Base-by-base conservation (phyloP, 2,329 filamentous ascomycete species). In the Cytospora chrysosperma region DNA sequence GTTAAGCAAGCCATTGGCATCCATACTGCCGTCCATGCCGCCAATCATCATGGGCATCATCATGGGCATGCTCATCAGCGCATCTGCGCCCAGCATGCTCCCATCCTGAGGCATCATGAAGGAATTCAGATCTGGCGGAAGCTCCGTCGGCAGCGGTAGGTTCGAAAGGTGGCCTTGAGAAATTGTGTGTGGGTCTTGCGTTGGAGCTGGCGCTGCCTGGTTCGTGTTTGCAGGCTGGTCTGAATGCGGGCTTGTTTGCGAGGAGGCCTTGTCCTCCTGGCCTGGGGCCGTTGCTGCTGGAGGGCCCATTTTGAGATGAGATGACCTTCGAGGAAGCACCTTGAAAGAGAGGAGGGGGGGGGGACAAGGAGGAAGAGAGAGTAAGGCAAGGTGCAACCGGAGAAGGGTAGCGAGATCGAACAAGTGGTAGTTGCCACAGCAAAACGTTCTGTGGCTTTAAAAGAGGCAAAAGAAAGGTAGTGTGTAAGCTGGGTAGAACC, bases 41-140 rank as follows among this genome's bases (percentile, higher is more conserved):
- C 70, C 51, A 57, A 74, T 69, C 62, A 71, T 68, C 61, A 74
- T 69, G 19, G 75, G 71, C 54, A 74, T 68, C 68, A 76, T 71
- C 53, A 73, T 64, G 4, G 71, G 67, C 64, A 76, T 67, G 40
- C 68, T 65, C 51, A 69, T 68, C 5, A 65, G 67, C 37, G 67
- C 68, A 70, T 62, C 69, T 68, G 57, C 64, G 68, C 55, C 59
- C 53, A 65, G 19, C 49, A 64, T n/a, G 61, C 57, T 64, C n/a
- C 71, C 59, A 49, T 67, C 40, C 50, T 69, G 59, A 58, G 67
- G 68, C 68, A 65, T 64, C 67, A 64, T 59, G 56, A 57, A 59
- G 63, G 70, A 56, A 67, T 70, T 47, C 54, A 69, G 28, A 63
- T 66, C 64, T 28, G 64, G 15, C 26, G 61, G 57, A 30, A 65